Conservation (phyloP, 305 asterid genomes). For the Lippia alba region DNA sequence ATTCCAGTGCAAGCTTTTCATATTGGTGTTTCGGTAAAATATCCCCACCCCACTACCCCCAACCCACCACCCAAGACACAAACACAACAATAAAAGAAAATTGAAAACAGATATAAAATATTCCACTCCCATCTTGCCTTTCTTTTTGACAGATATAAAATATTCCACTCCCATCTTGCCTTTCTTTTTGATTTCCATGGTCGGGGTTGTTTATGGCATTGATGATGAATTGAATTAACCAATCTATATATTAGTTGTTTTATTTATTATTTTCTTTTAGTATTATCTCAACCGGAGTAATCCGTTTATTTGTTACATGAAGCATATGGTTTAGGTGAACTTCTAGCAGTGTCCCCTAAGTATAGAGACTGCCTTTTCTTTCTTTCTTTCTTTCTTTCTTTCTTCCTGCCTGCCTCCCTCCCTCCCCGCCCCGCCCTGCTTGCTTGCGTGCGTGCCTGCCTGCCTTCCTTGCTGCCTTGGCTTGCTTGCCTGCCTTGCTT, state of each 20-base stretch:
- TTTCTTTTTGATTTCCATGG: not conserved
- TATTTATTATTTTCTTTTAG: too few relatives aligned
- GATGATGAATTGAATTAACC: not conserved
- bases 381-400: too few relatives aligned
- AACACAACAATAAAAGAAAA: not conserved
- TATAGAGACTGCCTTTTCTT: not conserved
- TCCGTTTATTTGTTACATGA: conserved; percentile 4
- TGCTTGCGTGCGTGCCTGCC: too few relatives aligned
- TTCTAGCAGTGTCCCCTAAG: not conserved
- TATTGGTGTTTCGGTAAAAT: not conserved
- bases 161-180: not conserved
- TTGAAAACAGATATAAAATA: not conserved
- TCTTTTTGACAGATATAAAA: not conserved
- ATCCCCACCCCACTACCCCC: not conserved
- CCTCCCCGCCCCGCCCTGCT: too few relatives aligned
- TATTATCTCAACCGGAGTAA: conserved; percentile 3
- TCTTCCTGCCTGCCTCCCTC: too few relatives aligned
- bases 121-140: not conserved
- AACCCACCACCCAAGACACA: not conserved
- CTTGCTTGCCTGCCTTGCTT: too few relatives aligned
- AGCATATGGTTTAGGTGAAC: not conserved
- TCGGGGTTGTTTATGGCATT: not conserved
- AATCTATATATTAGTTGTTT: not conserved
- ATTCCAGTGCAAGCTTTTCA: not conserved
- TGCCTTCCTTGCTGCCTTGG: too few relatives aligned